Percentiles rank a stretch among this genome's conserved stretches.
These are phyloP conservation scores for Diplodia intermedia DNA, from an alignment of 2,329 filamentous ascomycete genomes.

Conservation along the genomic window DNA sequence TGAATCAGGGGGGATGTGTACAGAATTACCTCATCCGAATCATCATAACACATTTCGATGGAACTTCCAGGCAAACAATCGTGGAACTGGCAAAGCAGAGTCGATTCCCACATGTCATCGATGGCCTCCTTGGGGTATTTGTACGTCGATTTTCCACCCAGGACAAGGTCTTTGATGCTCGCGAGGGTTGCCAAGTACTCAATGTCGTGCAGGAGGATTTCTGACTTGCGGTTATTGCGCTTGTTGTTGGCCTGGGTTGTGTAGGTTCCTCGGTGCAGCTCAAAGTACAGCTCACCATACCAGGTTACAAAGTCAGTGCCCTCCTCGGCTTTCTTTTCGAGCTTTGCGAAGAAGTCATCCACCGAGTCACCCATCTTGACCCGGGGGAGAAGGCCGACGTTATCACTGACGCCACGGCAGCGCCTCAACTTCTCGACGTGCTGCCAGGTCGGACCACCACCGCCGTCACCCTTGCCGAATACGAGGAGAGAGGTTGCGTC, in stretches of 20 bases:
- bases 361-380: slow-evolving; percentile 89
- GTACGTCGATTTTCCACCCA: slow-evolving; percentile 60
- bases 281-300: slow-evolving; percentile 98
- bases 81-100: slow-evolving; percentile 94
- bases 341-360: slow-evolving; percentile 88
- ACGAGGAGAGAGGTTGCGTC: slow-evolving; percentile 89
- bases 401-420: slow-evolving; percentile 90
- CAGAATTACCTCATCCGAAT: slow-evolving; percentile 73
- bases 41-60: slow-evolving; percentile 98
- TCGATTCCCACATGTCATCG: slow-evolving; percentile 93
- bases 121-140: slow-evolving; percentile 94
- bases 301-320: slow-evolving; percentile 83
- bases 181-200: slow-evolving; percentile 88
- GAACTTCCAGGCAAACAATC: slow-evolving; percentile 94
- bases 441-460: slow-evolving; percentile 91
- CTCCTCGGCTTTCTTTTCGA: slow-evolving; percentile 76
- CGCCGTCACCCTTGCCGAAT: slow-evolving; percentile 96
- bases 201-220: slow-evolving; percentile 84
- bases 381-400: slow-evolving; percentile 79
- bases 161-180: slow-evolving; percentile 69
- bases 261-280: slow-evolving; percentile 95
- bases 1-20: not conserved
- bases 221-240: slow-evolving; percentile 85
- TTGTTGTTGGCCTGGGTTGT: slow-evolving; percentile 99
- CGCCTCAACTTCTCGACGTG: slow-evolving; percentile 94